Base-by-base conservation (phyloP, 164 flowering plant genomes). In the Vitis rupestris region DNA sequence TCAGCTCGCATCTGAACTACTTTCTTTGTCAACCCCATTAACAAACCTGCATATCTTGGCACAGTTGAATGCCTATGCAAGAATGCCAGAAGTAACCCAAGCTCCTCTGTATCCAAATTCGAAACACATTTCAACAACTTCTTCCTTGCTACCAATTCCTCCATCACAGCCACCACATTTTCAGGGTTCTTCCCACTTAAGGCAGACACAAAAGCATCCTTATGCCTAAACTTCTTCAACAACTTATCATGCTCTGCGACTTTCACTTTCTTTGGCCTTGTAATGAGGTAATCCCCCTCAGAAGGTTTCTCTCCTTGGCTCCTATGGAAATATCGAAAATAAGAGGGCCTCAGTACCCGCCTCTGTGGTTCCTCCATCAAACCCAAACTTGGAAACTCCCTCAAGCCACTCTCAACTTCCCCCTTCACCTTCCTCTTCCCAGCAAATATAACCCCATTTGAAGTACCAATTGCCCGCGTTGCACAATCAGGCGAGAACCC, bases 91-190 rank as follows among this genome's bases (percentile, higher is more conserved):
- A 95, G 79, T 87, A 88, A 70, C n/a, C 79, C 92, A 48, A 95
- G 88, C 83, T 90, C 97, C 15, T 86, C 88, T 1, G 0, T 44
- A 16, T 89, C 92, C 97, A 95, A 76, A 84, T 90, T 93, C 50
- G 76, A 70, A 17, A 90, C 86, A 75, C 89, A 84, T 68, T 78
- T 90, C 81, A 93, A 14, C 66, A 95, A 67, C 76, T 86, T 90
- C 84, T 75, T 89, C 77, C 98, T 80, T 0, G 97, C 89, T 53
- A 93, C 93, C 74, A 95, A 78, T 70, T 95, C 99, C 84, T 93
- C 97, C 93, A 91, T 88, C 11, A 93, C 97, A 14, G 94, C 97
- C 70, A 90, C 85, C 69, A 83, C 81, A 70, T 78, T 76, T 59
- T 76, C 93, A 0, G 93, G 88, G 54, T 86, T 81, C 75, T 84